These are phyloP conservation scores for Gyromitra esculenta DNA, from an alignment of 2,329 filamentous ascomycete species.

Conservation along the genomic window DNA sequence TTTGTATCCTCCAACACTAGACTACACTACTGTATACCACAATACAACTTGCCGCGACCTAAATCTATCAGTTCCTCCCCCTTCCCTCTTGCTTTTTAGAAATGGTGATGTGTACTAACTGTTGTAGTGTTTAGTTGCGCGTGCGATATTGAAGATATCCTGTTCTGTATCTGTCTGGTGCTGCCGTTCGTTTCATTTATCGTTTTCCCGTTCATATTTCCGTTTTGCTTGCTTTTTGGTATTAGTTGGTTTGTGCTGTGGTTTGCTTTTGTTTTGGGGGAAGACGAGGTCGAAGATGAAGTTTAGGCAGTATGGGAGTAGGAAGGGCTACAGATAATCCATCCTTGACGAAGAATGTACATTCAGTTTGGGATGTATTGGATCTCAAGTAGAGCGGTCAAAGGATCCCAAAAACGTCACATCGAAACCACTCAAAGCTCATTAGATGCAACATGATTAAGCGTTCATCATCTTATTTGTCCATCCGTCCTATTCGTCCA, in stretches of 20 bases:
- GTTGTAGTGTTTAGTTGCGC: background rate
- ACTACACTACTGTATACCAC: background rate
- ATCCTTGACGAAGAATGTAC: background rate
- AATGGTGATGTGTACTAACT: background rate
- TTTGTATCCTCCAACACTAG: background rate
- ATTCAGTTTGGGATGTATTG: background rate
- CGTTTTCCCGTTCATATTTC: background rate
- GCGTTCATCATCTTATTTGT: background rate
- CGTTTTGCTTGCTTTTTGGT: background rate
- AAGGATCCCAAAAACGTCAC: constrained; percentile 3
- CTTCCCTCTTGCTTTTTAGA: background rate
- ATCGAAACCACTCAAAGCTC: background rate
- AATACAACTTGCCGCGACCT: background rate
- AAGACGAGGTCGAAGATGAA: background rate
- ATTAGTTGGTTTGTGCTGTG: background rate
- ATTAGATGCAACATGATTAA: background rate
- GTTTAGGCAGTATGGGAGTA: background rate
- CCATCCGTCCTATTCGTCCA: background rate
- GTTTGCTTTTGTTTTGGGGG: background rate
- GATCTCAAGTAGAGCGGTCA: background rate
- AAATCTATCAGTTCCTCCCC: background rate
- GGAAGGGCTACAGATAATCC: background rate
- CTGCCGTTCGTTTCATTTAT: background rate
- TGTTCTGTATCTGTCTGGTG: background rate
- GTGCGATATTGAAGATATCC: background rate